phyloP scores from a whole-genome alignment of 2,329 filamentous ascomycete species.

The Clarireedia sp. region DNA sequence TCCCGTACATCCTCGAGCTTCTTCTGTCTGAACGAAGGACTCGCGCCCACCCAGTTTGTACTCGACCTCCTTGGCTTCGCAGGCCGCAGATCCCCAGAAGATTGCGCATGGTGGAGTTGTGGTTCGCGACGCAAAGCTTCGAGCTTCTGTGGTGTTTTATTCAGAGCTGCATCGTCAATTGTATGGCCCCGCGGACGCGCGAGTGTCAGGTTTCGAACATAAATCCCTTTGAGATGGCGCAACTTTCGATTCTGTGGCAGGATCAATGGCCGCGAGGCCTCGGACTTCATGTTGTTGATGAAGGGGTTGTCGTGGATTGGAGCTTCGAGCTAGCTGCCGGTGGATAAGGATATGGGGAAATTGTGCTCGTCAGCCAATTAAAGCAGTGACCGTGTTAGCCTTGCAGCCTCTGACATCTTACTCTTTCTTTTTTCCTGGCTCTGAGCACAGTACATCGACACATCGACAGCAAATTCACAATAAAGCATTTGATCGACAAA shows the following conservation, averaged over 20 bases:
- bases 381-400: neutral
- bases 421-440: no score
- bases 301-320: neutral
- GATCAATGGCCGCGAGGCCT: slow-evolving; percentile 38
- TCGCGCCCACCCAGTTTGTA: slow-evolving; percentile 54
- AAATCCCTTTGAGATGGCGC: slow-evolving; percentile 79
- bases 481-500: no score
- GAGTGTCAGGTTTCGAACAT: slow-evolving; percentile 76
- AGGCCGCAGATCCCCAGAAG: slow-evolving; percentile 43
- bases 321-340: neutral
- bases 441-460: no score
- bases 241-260: slow-evolving; percentile 75
- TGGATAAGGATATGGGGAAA: neutral
- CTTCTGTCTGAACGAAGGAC: slow-evolving; percentile 56
- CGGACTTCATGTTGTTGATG: slow-evolving; percentile 24
- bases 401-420: neutral
- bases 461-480: no score
- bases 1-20: slow-evolving; percentile 67
- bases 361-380: neutral
- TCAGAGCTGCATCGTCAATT: slow-evolving; percentile 69
- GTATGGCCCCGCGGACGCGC: slow-evolving; percentile 48
- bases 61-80: slow-evolving; percentile 46
- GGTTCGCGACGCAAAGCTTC: slow-evolving; percentile 37
- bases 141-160: slow-evolving; percentile 57
- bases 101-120: slow-evolving; percentile 47